Evolutionary conservation across 805 yeast genomes (phyloP).

Genomic region (Torulaspora delbrueckii): DNA sequence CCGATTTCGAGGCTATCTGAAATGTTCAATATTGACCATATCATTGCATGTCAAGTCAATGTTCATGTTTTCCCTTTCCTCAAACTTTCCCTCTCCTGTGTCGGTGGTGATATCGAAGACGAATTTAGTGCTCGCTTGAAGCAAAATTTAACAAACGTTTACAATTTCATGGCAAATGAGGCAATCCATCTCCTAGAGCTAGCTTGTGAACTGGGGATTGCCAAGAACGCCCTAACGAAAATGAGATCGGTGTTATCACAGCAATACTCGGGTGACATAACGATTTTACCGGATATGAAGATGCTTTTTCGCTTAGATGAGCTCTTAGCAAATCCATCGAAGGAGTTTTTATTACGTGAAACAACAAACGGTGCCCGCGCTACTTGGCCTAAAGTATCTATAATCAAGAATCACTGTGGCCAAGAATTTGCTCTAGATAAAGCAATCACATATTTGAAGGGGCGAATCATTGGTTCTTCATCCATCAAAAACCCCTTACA

Average conservation of each 20-base stretch:
- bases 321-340: constrained; percentile 75
- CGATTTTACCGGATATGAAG: constrained; percentile 76
- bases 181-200: constrained; percentile 72
- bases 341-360: constrained; percentile 59
- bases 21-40: constrained; percentile 96
- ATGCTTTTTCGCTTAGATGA: constrained; percentile 52
- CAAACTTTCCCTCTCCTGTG: constrained; percentile 58
- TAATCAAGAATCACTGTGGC: constrained; percentile 84
- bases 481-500: constrained; percentile 32
- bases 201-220: constrained; percentile 68
- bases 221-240: constrained; percentile 67
- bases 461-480: constrained; percentile 47
- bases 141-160: constrained; percentile 47
- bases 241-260: constrained; percentile 74
- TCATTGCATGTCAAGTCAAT: constrained; percentile 95
- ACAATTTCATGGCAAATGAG: constrained; percentile 62
- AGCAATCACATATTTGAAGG: constrained; percentile 64
- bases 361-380: constrained; percentile 82
- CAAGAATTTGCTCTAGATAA: constrained; percentile 82
- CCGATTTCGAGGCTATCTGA: constrained; percentile 89
- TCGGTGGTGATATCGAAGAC: constrained; percentile 64
- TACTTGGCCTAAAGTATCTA: constrained; percentile 87
- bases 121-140: constrained; percentile 54
- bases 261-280: constrained; percentile 88
- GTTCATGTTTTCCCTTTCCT: constrained; percentile 92